Evolutionary conservation across 2,329 filamentous ascomycete species (phyloP).

Genomic region (Aspergillus candidus): DNA sequence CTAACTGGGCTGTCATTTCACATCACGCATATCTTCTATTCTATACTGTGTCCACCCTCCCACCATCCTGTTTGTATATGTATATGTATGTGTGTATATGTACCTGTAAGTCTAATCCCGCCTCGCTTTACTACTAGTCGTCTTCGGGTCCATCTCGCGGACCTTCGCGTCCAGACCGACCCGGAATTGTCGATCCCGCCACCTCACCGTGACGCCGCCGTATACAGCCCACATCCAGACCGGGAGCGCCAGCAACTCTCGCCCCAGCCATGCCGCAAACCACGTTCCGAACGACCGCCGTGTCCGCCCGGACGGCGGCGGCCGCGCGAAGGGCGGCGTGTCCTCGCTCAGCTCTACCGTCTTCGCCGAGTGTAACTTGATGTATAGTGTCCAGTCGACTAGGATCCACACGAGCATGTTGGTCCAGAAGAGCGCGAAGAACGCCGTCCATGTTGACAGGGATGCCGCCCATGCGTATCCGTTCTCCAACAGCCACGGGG

Average conservation of each 20-base stretch:
- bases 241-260: slow-evolving; percentile 75
- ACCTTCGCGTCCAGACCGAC: slow-evolving; percentile 83
- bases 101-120: slow-evolving; percentile 1
- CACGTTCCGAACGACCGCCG: slow-evolving; percentile 61
- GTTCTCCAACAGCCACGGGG: slow-evolving; percentile 49
- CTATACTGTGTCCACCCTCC: too few relatives aligned
- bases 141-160: slow-evolving; percentile 43
- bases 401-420: slow-evolving; percentile 66
- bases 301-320: slow-evolving; percentile 40
- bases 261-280: slow-evolving; percentile 74
- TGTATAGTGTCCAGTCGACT: slow-evolving; percentile 68
- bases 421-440: slow-evolving; percentile 59
- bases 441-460: slow-evolving; percentile 61
- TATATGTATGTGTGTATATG: neutral
- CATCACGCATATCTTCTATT: neutral
- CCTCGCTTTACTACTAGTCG: slow-evolving; percentile 2
- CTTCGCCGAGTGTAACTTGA: slow-evolving; percentile 64
- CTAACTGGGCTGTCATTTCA: neutral
- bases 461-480: slow-evolving; percentile 40
- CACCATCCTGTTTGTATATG: neutral
- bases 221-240: slow-evolving; percentile 88
- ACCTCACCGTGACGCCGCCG: slow-evolving; percentile 79
- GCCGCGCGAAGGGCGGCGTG: slow-evolving; percentile 66
- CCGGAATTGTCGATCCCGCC: slow-evolving; percentile 76
- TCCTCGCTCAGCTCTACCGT: slow-evolving; percentile 65